Percentiles rank a stretch among this genome's conserved stretches.
These are phyloP conservation scores for Suhomyces ambrosiae DNA, from an alignment of 1,139 yeast species.

Conservation along the genomic window DNA sequence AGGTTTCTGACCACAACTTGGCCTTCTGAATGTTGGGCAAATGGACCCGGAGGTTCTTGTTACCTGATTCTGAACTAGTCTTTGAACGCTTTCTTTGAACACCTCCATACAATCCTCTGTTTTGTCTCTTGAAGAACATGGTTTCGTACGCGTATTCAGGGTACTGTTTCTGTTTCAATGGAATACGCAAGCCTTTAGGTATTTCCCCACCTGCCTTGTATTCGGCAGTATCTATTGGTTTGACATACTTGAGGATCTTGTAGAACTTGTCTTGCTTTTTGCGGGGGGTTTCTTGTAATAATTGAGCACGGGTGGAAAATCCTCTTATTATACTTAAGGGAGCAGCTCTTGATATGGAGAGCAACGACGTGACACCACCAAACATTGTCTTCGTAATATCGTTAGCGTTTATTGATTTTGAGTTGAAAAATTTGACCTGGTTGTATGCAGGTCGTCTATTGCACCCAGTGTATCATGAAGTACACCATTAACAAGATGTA, in stretches of 20 bases:
- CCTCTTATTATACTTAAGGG: constrained; percentile 7
- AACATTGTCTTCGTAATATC: constrained; percentile 5
- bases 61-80: constrained; percentile 72
- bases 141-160: constrained; percentile 88
- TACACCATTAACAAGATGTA: too few species aligned
- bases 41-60: constrained; percentile 77
- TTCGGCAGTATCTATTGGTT: constrained; percentile 37
- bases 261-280: constrained; percentile 29
- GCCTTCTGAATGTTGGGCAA: constrained; percentile 78
- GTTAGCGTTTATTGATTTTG: background rate
- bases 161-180: constrained; percentile 47
- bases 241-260: constrained; percentile 44
- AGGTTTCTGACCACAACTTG: constrained; percentile 80
- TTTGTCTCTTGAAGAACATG: constrained; percentile 75
- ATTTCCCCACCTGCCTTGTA: constrained; percentile 42
- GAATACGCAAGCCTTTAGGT: constrained; percentile 42
- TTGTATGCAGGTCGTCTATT: constrained; percentile 1
- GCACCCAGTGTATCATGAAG: too few species aligned
- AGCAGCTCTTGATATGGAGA: constrained; percentile 6
- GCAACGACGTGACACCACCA: constrained; percentile 9
- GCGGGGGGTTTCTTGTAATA: constrained; percentile 16
- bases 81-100: constrained; percentile 77
- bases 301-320: constrained; percentile 7
- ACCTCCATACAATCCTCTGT: constrained; percentile 89
- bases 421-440: constrained; percentile 4